These are phyloP conservation scores for Cadophora sp. DNA, from an alignment of 2,329 filamentous ascomycete species.

Conservation along the genomic window DNA sequence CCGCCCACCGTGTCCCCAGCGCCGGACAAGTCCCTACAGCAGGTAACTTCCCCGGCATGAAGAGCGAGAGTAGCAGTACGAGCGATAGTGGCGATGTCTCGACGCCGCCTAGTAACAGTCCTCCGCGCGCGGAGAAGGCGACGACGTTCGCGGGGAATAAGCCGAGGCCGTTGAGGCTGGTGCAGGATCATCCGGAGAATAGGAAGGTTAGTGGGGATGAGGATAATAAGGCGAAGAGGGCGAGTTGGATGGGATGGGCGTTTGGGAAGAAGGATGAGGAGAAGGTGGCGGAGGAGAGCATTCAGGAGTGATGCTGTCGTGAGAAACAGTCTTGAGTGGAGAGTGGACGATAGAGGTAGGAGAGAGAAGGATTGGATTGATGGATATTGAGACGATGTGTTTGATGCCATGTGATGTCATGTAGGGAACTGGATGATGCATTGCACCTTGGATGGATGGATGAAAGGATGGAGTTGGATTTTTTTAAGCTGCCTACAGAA, in stretches of 20 bases:
- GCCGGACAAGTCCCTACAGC: conserved; percentile 53
- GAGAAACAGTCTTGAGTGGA: not conserved
- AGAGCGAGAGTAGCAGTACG: conserved; percentile 59
- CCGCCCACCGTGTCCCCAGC: conserved; percentile 58
- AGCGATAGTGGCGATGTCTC: conserved; percentile 67
- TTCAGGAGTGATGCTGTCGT: conserved; percentile 29
- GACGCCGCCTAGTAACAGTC: conserved; percentile 58
- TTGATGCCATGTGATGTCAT: conserved; percentile 1
- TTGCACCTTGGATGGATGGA: conserved; percentile 7
- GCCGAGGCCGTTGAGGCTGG: conserved; percentile 83
- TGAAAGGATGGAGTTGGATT: conserved; percentile 14
- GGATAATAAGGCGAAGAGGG: conserved; percentile 60
- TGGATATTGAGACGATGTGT: not conserved
- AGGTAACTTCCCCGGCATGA: conserved; percentile 72
- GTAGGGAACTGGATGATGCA: not conserved
- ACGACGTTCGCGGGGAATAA: conserved; percentile 72
- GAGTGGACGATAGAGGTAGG: not conserved
- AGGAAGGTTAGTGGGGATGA: conserved; percentile 46
- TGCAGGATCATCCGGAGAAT: conserved; percentile 73
- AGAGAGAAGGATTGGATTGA: not conserved
- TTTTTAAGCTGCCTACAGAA: not conserved
- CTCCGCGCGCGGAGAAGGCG: conserved; percentile 60
- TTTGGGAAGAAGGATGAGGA: conserved; percentile 43
- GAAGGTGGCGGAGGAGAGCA: conserved; percentile 28
- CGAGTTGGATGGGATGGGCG: conserved; percentile 71